A percentile compares a stretch with the other conserved stretches of the same genome.
Conservation (phyloP, 768 basidiomycete species). For the Amylocystis lapponica region DNA sequence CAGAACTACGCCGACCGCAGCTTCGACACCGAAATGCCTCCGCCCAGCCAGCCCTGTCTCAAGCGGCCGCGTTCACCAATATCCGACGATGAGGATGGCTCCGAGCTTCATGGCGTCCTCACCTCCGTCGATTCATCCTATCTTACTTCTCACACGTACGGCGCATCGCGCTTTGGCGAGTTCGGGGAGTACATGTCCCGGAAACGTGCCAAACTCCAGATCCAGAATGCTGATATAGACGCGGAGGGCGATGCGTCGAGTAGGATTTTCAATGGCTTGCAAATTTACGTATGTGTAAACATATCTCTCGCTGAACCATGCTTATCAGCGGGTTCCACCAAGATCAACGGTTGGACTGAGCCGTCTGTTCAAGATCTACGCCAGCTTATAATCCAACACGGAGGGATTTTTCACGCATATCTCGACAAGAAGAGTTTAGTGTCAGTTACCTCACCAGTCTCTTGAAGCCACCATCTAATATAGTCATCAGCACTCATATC, state of each 20-base stretch:
- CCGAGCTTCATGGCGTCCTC: slow-evolving; percentile 7
- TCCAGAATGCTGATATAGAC: slow-evolving; percentile 55
- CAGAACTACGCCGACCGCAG: background rate
- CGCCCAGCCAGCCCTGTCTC: slow-evolving; percentile 33
- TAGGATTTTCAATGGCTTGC: slow-evolving; percentile 64
- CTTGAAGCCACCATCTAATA: background rate
- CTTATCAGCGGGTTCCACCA: background rate
- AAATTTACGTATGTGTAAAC: slow-evolving; percentile 69
- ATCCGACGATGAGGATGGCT: slow-evolving; percentile 25
- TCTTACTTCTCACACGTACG: slow-evolving; percentile 46
- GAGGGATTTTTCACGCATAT: slow-evolving; percentile 80
- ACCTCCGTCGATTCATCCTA: slow-evolving; percentile 15
- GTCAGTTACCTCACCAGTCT: slow-evolving; percentile 35
- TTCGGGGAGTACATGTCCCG: slow-evolving; percentile 87
- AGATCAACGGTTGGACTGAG: slow-evolving; percentile 89
- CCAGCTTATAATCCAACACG: slow-evolving; percentile 73
- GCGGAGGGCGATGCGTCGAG: slow-evolving; percentile 25
- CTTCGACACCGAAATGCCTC: slow-evolving; percentile 29
- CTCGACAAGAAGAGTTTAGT: slow-evolving; percentile 72
- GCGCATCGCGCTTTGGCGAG: slow-evolving; percentile 72
- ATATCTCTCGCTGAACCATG: background rate
- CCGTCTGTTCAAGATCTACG: slow-evolving; percentile 85
- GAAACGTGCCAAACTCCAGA: slow-evolving; percentile 86
- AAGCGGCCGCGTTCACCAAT: slow-evolving; percentile 34
- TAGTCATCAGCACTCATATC: slow-evolving; percentile 93